A percentile compares a stretch with the other conserved stretches of the same genome.
Evolutionary conservation across 2,329 filamentous ascomycete genomes (phyloP).

Genomic region (Chaetomium sp.): DNA sequence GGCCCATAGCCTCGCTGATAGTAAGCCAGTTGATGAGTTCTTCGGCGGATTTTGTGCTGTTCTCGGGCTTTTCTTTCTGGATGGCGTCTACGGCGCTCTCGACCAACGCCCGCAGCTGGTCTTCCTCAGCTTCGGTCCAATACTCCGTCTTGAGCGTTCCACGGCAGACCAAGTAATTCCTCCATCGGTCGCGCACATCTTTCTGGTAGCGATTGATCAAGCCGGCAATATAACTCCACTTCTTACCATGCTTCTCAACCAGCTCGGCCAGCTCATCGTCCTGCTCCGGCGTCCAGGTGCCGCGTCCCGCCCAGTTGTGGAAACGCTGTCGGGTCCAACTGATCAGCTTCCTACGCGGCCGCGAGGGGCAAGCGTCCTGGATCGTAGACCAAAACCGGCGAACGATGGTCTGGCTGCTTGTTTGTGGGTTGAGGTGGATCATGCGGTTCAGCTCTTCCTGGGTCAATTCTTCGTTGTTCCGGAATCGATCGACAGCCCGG

Average conservation of each 20-base stretch:
- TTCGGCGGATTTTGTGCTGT: constrained; percentile 39
- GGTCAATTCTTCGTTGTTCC: constrained; percentile 15
- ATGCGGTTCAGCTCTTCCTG: constrained; percentile 18
- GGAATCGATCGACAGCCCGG: constrained; percentile 16
- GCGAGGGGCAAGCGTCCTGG: constrained; percentile 41
- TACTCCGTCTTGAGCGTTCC: constrained; percentile 43
- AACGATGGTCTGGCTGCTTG: constrained; percentile 24
- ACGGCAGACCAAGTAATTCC: constrained; percentile 58
- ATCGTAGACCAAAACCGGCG: constrained; percentile 45
- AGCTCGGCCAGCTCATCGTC: constrained; percentile 46
- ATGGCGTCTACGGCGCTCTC: constrained; percentile 45
- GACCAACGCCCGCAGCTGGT: constrained; percentile 45
- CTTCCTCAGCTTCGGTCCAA: constrained; percentile 59
- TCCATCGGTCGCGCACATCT: constrained; percentile 64
- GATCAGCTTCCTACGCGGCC: constrained; percentile 48
- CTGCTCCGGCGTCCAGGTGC: constrained; percentile 52
- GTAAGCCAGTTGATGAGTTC: constrained; percentile 58
- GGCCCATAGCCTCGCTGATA: constrained; percentile 56
- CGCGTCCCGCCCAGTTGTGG: constrained; percentile 57
- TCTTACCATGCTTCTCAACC: constrained; percentile 42
- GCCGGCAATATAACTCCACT: constrained; percentile 58
- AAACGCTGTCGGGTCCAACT: constrained; percentile 55
- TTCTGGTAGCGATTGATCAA: constrained; percentile 57
- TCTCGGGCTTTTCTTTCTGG: constrained; percentile 31
- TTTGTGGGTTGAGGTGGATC: constrained; percentile 20